Evolutionary conservation across 2,329 filamentous ascomycete genomes (phyloP).

Genomic region (Graphilbum sp.): DNA sequence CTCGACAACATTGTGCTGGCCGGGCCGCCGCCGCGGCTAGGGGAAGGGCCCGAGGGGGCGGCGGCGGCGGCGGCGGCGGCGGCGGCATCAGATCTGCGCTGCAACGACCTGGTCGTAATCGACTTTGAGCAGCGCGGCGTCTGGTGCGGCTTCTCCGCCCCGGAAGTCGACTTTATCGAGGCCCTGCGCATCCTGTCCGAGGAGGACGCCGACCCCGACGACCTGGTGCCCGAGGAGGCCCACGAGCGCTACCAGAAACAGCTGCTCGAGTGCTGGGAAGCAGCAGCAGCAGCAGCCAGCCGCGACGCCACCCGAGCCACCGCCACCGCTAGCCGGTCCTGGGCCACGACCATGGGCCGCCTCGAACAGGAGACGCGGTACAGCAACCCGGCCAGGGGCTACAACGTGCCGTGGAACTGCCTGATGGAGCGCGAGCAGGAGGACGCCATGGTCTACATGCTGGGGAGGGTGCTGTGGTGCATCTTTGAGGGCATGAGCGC

Average conservation of each 20-base stretch:
- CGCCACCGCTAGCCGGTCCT: not conserved
- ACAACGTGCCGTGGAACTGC: slow-evolving; percentile 40
- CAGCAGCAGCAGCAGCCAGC: slow-evolving; percentile 22
- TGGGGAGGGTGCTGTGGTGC: slow-evolving; percentile 44
- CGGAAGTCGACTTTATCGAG: slow-evolving; percentile 43
- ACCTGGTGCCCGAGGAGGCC: slow-evolving; percentile 20
- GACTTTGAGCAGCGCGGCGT: slow-evolving; percentile 48
- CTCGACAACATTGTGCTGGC: slow-evolving; percentile 43
- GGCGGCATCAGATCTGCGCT: not conserved
- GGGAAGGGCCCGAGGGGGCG: not conserved
- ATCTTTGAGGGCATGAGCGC: slow-evolving; percentile 44
- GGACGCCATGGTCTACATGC: slow-evolving; percentile 44
- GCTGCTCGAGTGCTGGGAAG: slow-evolving; percentile 28
- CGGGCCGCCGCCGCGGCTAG: slow-evolving; percentile 10
- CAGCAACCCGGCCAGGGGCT: slow-evolving; percentile 29
- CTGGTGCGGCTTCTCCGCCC: slow-evolving; percentile 44
- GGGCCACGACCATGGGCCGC: slow-evolving; percentile 1
- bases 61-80: not conserved
- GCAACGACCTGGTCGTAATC: slow-evolving; percentile 33
- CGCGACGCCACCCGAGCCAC: not conserved
- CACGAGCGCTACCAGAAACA: slow-evolving; percentile 21
- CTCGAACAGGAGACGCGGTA: slow-evolving; percentile 19
- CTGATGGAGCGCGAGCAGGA: slow-evolving; percentile 36
- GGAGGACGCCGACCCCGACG: slow-evolving; percentile 23
- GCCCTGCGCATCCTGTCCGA: slow-evolving; percentile 37